A percentile compares a stretch with the other conserved stretches of the same genome.
phyloP scores from a whole-genome alignment of 805 yeast species.

The Clavispora santaluciae region DNA sequence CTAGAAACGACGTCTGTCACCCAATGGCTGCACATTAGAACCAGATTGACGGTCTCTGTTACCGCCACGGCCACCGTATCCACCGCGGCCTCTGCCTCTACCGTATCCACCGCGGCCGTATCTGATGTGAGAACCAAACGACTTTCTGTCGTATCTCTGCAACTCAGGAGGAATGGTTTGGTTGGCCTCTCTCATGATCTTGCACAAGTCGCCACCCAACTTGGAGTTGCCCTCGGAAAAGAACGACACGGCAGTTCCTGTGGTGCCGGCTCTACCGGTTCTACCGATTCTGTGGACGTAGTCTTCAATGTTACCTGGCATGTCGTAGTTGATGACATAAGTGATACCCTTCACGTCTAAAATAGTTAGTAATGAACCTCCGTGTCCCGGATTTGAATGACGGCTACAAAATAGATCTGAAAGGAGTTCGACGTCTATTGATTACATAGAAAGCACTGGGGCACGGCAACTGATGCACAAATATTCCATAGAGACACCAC shows the following conservation, averaged over 20 bases:
- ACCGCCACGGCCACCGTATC: conserved; percentile 37
- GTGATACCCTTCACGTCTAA: conserved; percentile 97
- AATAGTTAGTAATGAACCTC: conserved; percentile 26
- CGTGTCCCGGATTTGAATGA: background rate
- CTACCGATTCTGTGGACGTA: conserved; percentile 98
- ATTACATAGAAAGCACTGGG: conserved; percentile 14
- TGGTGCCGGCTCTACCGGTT: conserved; percentile 98
- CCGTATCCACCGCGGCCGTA: conserved; percentile 57
- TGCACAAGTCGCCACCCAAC: conserved; percentile 85
- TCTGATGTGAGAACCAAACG: conserved; percentile 58
- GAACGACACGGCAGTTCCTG: conserved; percentile 92
- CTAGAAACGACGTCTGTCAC: conserved; percentile 42
- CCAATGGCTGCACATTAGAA: conserved; percentile 48
- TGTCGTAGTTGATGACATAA: conserved; percentile 88
- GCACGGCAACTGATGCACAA: conserved; percentile 1
- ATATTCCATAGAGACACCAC: background rate
- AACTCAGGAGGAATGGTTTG: conserved; percentile 83
- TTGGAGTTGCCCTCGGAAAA: conserved; percentile 85
- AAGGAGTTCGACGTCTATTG: conserved; percentile 21
- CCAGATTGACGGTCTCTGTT: conserved; percentile 45
- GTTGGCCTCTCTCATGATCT: conserved; percentile 91
- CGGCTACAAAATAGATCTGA: conserved; percentile 10
- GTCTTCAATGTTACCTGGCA: conserved; percentile 98
- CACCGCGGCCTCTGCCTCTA: conserved; percentile 28
- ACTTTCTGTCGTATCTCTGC: conserved; percentile 57